These are phyloP conservation scores for Eutrema heterophyllum DNA, from an alignment of 345 rosid species.

Conservation along the genomic window DNA sequence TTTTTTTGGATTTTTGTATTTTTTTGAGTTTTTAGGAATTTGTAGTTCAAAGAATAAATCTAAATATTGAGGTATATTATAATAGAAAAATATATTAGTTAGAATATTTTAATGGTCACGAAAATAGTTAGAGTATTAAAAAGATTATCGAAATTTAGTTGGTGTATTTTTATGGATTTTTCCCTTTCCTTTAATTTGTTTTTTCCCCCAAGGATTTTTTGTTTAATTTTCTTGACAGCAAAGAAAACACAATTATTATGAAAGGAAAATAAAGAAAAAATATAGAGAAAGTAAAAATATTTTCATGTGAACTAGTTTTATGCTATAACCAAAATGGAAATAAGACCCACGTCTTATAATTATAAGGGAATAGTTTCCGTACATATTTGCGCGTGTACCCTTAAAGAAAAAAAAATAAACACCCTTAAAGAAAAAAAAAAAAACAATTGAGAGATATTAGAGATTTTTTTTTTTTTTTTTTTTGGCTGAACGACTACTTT, in stretches of 20 bases:
- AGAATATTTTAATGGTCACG: no score
- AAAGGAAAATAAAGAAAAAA: neutral
- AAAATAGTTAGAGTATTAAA: no score
- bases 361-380: neutral
- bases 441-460: neutral
- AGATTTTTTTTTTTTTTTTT: no score
- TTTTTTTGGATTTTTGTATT: no score
- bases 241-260: neutral
- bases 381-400: neutral
- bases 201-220: neutral
- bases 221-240: neutral
- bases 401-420: neutral
- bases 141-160: no score
- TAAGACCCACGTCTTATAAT: neutral
- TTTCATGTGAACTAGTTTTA: neutral
- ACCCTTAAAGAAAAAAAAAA: neutral
- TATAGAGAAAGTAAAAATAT: neutral
- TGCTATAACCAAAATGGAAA: neutral
- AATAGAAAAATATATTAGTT: no score
- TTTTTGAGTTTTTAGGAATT: no score
- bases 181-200: slow-evolving; percentile 10
- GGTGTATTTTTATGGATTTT: no score
- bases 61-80: no score
- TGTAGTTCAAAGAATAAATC: no score
- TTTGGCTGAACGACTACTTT: no score